These are phyloP conservation scores for Cyclotella sp. DNA, from an alignment of 108 stramenopile genomes.

Conservation along the genomic window DNA sequence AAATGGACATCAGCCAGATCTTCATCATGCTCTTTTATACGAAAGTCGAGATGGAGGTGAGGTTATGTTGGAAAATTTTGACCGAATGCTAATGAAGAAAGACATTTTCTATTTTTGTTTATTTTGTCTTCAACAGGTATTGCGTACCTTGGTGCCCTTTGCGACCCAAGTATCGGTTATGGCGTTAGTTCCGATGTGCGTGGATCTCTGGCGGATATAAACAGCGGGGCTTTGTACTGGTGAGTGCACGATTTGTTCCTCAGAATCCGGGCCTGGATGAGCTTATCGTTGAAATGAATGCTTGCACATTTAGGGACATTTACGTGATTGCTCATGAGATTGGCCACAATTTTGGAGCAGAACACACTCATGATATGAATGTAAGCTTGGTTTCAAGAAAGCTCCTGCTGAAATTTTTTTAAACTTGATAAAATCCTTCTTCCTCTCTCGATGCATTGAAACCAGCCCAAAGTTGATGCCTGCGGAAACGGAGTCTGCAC, in stretches of 20 bases:
- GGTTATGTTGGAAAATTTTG: not conserved
- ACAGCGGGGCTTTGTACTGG: not conserved
- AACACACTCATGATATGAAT: constrained; percentile 10
- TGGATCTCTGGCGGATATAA: constrained; percentile 1
- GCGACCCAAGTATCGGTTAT: not conserved
- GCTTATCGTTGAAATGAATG: not conserved
- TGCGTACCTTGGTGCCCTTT: not conserved
- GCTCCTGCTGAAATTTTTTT: not conserved
- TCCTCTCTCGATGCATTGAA: not conserved
- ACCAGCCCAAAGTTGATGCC: constrained; percentile 11
- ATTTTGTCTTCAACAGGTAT: not conserved
- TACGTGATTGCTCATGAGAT: constrained; percentile 7
- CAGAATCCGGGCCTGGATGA: not conserved
- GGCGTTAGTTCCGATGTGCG: not conserved
- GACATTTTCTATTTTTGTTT: not conserved
- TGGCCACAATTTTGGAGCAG: constrained; percentile 16
- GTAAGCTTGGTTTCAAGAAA: not conserved
- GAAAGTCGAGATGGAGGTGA: constrained; percentile 8
- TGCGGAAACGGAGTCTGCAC: not conserved
- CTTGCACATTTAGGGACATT: not conserved
- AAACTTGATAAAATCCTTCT: not conserved
- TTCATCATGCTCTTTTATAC: constrained; percentile 14
- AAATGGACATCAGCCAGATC: constrained; percentile 8
- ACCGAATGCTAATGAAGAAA: not conserved
- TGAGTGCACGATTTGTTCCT: not conserved